Base-by-base conservation (phyloP, 2,329 filamentous ascomycete genomes). In the Ascochyta koolunga region DNA sequence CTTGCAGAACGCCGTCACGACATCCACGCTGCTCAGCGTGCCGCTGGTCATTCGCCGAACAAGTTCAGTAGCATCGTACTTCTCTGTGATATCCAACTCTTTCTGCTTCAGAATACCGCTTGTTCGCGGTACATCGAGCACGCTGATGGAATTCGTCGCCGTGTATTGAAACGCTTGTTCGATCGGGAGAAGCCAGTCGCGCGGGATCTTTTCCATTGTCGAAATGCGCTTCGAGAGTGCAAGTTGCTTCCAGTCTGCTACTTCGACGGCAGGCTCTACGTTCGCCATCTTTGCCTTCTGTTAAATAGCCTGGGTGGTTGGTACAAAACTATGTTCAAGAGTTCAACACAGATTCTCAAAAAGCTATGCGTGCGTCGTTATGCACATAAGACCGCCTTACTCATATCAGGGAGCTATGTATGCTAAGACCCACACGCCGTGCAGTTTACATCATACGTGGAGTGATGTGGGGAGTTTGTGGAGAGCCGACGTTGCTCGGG, bases 1-100 rank as follows among this genome's bases (percentile, higher is more conserved):
- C 61, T 82, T 82, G 58, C 79, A 80, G 60, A 82, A 88, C 0
- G 83, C 84, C 13, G 68, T 73, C 1, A 78, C 74, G 1, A 86
- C 82, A 15, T 82, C 77, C 10, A 67, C 57, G 31, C 67, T 71
- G 21, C 33, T 73, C 0, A 68, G 43, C 3, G 67, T 42, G 1
- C 67, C 58, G 1, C 40, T 54, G 2, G 35, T 35, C 62, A 76
- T 69, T 45, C 65, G 40, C 2, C 60, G 46, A 2, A 75, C 54
- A 11, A 77, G 47, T 0, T 55, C 64, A 0, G 69, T 72, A 3
- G 74, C 74, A 61, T 75, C 69, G 49, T 74, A 62, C 8, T 64
- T 62, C 33, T 72, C 71, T 1, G 74, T 76, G 13, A 77, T 61
- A 1, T 66, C 61, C 1, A 76, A 45, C 49, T 77, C 74, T 32